Base-by-base conservation (phyloP, 208 protist species). In the Acanthamoeba polyphaga region DNA sequence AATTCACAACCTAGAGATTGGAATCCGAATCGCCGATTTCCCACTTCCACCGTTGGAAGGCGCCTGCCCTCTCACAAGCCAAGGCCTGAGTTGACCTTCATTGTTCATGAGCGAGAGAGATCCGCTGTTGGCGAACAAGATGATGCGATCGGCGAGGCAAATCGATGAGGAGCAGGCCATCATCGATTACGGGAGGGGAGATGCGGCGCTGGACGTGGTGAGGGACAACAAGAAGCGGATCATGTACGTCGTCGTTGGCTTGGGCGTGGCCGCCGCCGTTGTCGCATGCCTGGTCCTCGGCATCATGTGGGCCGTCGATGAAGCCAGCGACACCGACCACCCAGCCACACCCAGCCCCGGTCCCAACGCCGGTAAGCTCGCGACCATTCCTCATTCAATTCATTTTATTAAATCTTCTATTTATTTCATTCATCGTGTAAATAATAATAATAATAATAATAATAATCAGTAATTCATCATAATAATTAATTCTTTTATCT, bases 161-260 rank as follows among this genome's bases (percentile, higher is more conserved):
- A 85, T 85, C 76, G 76, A 85, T 60, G 76, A 51, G 29, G 43
- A 85, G 9, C 46, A 85, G 32, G 7, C 76, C 43, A 58, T 85
- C 32, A 85, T 85, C 76, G 76, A 85, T 60, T 85, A 85, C 76
- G 24, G n/a, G 8, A 51, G 49, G 43, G 29, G n/a, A n/a, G 72
- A 38, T 24, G 29, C 19, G 7, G 17, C 43, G 24, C 19, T 82
- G 24, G 72, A 82, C 15, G 12, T 34, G 22, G 34, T 82, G 72
- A 38, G 10, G 46, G 43, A 27, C 76, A 85, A 58, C 43, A 51
- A 24, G 19, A 85, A 85, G 49, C 32, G 43, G 17, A 85, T 85
- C 76, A 58, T 85, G 12, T 85, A 58, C 29, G 19, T 19, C 76
- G 46, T 85, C 27, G 22, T 85, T 0, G 76, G 76, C 9, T 13